Percentiles rank a stretch among this genome's conserved stretches.
These are phyloP conservation scores for Withania somnifera DNA, from an alignment of 305 asterid species.

Conservation along the genomic window DNA sequence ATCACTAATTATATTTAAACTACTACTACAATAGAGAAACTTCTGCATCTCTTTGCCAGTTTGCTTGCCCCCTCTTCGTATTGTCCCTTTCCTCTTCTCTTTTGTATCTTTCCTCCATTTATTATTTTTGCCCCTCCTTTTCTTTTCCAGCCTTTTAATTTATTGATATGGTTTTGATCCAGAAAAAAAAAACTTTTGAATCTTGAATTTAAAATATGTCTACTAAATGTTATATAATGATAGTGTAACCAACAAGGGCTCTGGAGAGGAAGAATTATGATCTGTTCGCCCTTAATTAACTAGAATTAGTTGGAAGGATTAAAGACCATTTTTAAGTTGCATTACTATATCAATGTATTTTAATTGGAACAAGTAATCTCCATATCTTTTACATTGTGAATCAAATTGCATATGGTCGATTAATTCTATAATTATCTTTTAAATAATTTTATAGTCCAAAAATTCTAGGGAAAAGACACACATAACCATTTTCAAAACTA, in stretches of 20 bases:
- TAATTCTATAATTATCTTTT: too few species aligned
- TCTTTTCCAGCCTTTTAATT: background rate
- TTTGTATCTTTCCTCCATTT: background rate
- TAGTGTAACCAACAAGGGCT: background rate
- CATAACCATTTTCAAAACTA: too few species aligned
- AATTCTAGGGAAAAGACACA: too few species aligned
- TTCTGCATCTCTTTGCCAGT: background rate
- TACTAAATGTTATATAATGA: too few species aligned
- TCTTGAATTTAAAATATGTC: too few species aligned
- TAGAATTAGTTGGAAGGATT: too few species aligned
- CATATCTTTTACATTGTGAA: background rate
- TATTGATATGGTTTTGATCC: background rate
- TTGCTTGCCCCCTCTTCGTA: background rate
- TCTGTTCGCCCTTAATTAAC: too few species aligned
- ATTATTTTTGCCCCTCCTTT: background rate
- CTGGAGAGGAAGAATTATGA: background rate
- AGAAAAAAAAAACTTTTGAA: too few species aligned
- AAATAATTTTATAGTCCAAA: background rate
- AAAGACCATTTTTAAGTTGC: too few species aligned
- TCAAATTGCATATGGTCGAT: background rate
- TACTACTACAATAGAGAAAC: slow-evolving; percentile 6
- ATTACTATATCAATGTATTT: background rate
- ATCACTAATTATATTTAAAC: background rate
- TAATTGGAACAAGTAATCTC: background rate
- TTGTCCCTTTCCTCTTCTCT: background rate